Evolutionary conservation across 2,329 filamentous ascomycete genomes (phyloP), one percentile per base, ranked within the genome.

Genomic region (Pseudogymnoascus sp.): DNA sequence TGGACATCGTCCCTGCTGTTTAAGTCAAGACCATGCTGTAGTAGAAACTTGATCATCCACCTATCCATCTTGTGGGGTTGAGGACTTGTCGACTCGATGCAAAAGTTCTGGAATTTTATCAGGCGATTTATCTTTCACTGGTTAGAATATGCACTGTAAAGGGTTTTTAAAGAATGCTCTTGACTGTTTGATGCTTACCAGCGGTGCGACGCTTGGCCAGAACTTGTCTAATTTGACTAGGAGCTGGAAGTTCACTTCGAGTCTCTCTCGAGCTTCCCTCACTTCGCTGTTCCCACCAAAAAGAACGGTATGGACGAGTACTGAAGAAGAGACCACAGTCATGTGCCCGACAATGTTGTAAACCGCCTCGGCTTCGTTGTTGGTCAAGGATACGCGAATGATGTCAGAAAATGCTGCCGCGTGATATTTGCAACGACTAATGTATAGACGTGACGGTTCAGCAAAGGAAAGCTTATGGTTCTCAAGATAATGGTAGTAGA

Each of bases 401-500:
- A 37, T 37, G 33, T 37, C 33, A 37, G 33, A 37, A 37, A 37
- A 37, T 37, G 33, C 33, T 14, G 33, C 33, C 5, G 33, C 33
- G 33, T 37, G 33, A 37, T 37, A 37, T 37, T 37, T 37, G 12
- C 33, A 37, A 37, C 33, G 33, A 11, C 11, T 37, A 37, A 37
- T 37, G 4, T 37, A 37, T 37, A 37, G 33, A 37, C 33, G 33
- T 37, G 33, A 37, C 37, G 28, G 31, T 16, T 19, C 33, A 37
- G 33, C 33, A 4, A 14, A 14, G 11, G 66, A 61, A 1, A 70
- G 70, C 8, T 72, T 68, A 1, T 71, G 68, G 11, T 70, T 70
- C 35, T 75, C 74, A 3, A 75, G 68, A 40, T 75, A 75, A 22
- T 72, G 71, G 62, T 75, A 75, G 31, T 71, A 75, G 0, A 75